These are phyloP conservation scores for Ramaria sp. DNA, from an alignment of 768 basidiomycete genomes.

Conservation along the genomic window DNA sequence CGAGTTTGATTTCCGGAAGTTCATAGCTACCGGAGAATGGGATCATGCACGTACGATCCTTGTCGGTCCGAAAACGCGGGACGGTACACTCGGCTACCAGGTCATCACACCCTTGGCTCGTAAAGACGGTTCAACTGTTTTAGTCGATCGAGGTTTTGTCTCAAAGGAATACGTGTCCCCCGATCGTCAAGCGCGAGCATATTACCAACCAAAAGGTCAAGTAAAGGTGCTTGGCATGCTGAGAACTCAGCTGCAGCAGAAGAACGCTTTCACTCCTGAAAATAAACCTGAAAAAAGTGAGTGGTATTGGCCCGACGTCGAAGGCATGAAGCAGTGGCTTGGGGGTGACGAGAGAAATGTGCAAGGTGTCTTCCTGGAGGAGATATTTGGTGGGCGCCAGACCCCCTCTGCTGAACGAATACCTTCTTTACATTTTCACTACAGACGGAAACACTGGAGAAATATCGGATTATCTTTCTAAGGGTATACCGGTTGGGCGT, in stretches of 20 bases:
- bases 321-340: slow-evolving; percentile 64
- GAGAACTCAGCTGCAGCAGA: slow-evolving; percentile 52
- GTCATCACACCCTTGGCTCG: slow-evolving; percentile 81
- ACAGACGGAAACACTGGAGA: slow-evolving; percentile 82
- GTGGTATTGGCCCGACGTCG: slow-evolving; percentile 91
- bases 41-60: slow-evolving; percentile 70
- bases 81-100: slow-evolving; percentile 81
- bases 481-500: slow-evolving; percentile 81
- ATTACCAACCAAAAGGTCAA: slow-evolving; percentile 27
- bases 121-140: slow-evolving; percentile 67
- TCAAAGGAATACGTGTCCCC: slow-evolving; percentile 36
- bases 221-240: slow-evolving; percentile 83
- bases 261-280: slow-evolving; percentile 79
- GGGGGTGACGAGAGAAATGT: slow-evolving; percentile 64
- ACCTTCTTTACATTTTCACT: slow-evolving; percentile 1
- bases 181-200: slow-evolving; percentile 12
- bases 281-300: slow-evolving; percentile 68
- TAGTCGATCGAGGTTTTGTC: slow-evolving; percentile 92
- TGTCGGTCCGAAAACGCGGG: slow-evolving; percentile 76
- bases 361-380: slow-evolving; percentile 84
- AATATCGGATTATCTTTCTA: slow-evolving; percentile 41
- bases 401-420: background rate
- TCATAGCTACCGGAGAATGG: slow-evolving; percentile 68
- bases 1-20: slow-evolving; percentile 84
- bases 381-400: slow-evolving; percentile 76